Percentiles rank a stretch among this genome's conserved stretches.
Conservation (phyloP, 768 basidiomycete genomes). For the Paxillus rubicundulus region DNA sequence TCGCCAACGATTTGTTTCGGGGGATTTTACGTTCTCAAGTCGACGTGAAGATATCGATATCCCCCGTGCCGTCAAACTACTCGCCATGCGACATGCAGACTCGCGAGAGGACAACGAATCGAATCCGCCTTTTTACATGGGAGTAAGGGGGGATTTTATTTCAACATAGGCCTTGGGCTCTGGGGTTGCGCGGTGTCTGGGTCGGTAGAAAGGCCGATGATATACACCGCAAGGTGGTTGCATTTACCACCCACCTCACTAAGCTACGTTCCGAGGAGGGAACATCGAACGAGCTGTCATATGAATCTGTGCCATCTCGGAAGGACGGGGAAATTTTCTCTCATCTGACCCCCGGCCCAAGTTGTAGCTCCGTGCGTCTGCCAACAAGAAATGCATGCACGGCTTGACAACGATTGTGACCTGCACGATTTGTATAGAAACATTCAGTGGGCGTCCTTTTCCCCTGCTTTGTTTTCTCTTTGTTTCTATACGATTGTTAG, state of each 20-base stretch:
- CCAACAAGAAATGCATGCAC: too few relatives aligned
- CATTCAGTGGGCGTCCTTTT: too few relatives aligned
- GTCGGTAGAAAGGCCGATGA: constrained; percentile 16
- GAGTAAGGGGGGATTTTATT: constrained; percentile 6
- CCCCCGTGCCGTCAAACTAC: constrained; percentile 30
- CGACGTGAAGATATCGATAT: constrained; percentile 25
- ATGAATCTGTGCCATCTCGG: neutral
- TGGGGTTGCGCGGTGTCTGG: constrained; percentile 25
- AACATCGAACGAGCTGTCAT: neutral
- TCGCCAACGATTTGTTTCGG: constrained; percentile 41
- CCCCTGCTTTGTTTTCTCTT: too few relatives aligned
- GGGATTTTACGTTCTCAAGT: constrained; percentile 52
- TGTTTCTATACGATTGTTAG: too few relatives aligned
- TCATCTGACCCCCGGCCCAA: too few relatives aligned
- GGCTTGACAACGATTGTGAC: too few relatives aligned
- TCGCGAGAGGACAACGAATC: neutral
- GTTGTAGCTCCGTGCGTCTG: too few relatives aligned
- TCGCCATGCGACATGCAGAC: constrained; percentile 18
- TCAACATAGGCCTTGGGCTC: constrained; percentile 18
- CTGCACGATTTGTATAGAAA: too few relatives aligned
- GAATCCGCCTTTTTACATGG: neutral
- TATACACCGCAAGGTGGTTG: constrained; percentile 20
- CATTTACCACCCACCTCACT: constrained; percentile 17
- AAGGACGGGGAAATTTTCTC: too few relatives aligned
- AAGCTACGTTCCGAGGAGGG: neutral